Conservation (phyloP, 2,329 filamentous ascomycete species). For the Aspergillus transmontanensis region DNA sequence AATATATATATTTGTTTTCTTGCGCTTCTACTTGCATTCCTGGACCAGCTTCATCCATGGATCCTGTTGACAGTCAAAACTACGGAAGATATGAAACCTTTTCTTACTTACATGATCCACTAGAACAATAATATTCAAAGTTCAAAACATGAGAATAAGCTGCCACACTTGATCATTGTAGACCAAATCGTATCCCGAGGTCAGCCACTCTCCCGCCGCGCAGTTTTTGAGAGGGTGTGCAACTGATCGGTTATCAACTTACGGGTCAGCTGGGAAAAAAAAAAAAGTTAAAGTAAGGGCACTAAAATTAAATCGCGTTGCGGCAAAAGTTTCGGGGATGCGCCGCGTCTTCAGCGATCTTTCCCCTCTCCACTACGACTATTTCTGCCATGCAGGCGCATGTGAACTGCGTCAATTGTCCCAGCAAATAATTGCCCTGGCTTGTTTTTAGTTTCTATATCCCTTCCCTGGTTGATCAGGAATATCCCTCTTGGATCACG, state of each 20-base stretch:
- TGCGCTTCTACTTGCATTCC: not conserved
- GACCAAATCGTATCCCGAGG: not conserved
- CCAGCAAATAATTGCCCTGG: not conserved
- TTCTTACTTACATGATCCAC: not conserved
- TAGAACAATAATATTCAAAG: not conserved
- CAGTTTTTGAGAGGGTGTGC: not conserved
- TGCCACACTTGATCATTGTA: not conserved
- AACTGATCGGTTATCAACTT: not conserved
- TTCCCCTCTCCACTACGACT: not conserved
- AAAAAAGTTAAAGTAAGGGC: not conserved
- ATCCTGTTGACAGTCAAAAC: not conserved
- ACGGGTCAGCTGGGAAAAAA: not conserved
- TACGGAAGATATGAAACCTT: not conserved
- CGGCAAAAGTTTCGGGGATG: not conserved
- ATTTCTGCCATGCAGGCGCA: conserved; percentile 1
- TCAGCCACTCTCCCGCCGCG: not conserved
- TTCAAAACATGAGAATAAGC: not conserved
- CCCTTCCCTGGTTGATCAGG: not conserved
- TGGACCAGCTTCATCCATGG: not conserved
- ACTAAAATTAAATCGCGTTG: conserved; percentile 1
- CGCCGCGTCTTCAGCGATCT: not conserved
- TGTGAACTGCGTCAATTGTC: conserved; percentile 5
- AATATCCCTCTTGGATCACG: conserved; percentile 9
- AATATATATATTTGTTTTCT: not conserved
- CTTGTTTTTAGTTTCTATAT: not conserved